phyloP scores from a whole-genome alignment of 176 grass and related monocot species.

The Aegilops umbellulata region DNA sequence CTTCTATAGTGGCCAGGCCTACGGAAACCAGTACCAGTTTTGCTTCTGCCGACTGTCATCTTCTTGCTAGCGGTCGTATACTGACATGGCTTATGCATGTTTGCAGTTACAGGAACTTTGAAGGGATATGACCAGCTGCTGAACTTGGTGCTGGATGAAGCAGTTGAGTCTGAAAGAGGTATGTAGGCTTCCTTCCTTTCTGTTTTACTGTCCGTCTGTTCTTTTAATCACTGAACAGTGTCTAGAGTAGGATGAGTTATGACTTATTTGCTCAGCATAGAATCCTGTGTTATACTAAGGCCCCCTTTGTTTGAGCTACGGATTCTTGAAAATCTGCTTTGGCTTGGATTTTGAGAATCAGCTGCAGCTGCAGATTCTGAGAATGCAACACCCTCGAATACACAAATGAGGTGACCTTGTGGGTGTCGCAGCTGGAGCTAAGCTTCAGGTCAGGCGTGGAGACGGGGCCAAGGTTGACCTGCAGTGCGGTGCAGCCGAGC shows the following conservation, averaged over 20 bases:
- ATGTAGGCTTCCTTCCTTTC: not conserved
- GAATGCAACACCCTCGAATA: no score
- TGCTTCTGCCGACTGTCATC: no score
- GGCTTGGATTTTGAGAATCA: no score
- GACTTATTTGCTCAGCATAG: not conserved
- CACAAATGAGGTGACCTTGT: no score
- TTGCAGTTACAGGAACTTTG: constrained; percentile 72
- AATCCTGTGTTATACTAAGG: not conserved
- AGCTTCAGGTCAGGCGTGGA: no score
- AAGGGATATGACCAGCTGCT: constrained; percentile 92
- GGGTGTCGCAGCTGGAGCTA: no score
- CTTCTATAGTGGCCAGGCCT: not conserved
- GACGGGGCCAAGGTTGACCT: no score
- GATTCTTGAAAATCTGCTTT: no score
- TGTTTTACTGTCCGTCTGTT: not conserved
- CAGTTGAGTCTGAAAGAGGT: constrained; percentile 78
- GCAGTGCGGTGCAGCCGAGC: no score
- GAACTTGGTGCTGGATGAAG: constrained; percentile 86
- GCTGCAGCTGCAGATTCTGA: no score
- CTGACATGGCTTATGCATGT: constrained; percentile 6
- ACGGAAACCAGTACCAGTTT: not conserved
- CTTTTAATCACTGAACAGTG: not conserved
- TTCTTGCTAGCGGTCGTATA: not conserved
- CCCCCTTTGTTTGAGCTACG: no score
- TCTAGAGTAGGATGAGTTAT: not conserved